phyloP scores from a whole-genome alignment of 2,329 filamentous ascomycete genomes.

The Lecanicillium sp. region DNA sequence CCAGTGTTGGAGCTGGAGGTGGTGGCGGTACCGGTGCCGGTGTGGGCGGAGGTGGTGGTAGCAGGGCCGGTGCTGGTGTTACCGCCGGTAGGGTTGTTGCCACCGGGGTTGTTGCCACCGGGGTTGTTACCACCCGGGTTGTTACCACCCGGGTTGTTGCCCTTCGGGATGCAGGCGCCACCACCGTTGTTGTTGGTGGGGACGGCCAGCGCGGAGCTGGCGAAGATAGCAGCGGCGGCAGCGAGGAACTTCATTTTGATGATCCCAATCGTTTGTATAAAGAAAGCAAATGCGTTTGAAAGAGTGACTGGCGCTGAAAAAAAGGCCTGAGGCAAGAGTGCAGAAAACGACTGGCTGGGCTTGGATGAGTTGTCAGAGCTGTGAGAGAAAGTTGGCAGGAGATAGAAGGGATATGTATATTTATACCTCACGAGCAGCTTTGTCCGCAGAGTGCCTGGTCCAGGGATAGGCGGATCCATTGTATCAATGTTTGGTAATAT shows the following conservation, averaged over 20 bases:
- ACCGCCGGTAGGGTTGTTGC: not conserved
- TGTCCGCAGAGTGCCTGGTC: not conserved
- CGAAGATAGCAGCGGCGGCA: slow-evolving; percentile 15
- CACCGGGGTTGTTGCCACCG: not conserved
- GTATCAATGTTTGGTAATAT: not conserved
- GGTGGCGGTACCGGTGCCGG: not conserved
- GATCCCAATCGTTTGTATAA: not conserved
- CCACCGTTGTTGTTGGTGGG: slow-evolving; percentile 11
- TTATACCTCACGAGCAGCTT: slow-evolving; percentile 8
- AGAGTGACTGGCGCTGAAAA: slow-evolving; percentile 3
- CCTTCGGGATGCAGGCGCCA: not conserved
- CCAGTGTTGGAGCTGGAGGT: not conserved
- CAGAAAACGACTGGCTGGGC: slow-evolving; percentile 8
- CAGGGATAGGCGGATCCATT: not conserved
- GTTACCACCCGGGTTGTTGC: not conserved
- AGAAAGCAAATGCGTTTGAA: not conserved
- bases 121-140: not conserved
- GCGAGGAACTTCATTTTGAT: slow-evolving; percentile 19
- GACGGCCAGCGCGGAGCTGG: slow-evolving; percentile 14
- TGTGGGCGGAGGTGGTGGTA: slow-evolving; percentile 3
- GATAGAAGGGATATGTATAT: not conserved
- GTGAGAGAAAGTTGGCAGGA: not conserved
- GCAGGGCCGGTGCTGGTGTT: not conserved
- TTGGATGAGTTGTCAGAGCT: slow-evolving; percentile 6
- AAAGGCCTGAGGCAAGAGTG: not conserved